Evolutionary conservation across 805 yeast genomes (phyloP).

Genomic region (Kodamaea kaohsiungensis): DNA sequence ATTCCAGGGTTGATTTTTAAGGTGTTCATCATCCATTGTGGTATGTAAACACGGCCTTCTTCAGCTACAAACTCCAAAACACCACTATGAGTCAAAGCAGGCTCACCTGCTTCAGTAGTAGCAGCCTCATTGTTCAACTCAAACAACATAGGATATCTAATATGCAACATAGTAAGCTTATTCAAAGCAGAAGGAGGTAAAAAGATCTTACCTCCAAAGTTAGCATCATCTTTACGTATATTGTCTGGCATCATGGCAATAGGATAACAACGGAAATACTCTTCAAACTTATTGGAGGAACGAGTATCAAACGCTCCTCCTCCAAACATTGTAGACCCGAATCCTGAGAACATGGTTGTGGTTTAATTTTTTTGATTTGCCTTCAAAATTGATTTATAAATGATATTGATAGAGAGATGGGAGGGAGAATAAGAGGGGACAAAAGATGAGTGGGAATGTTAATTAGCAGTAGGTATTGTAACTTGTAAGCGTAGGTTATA

Average conservation of each 20-base stretch:
- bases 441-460: background rate
- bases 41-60: slow-evolving; percentile 92
- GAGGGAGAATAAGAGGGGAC: too few species aligned
- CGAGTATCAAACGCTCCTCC: slow-evolving; percentile 31
- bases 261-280: slow-evolving; percentile 90
- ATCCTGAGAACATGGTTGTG: slow-evolving; percentile 40
- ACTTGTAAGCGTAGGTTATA: too few species aligned
- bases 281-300: slow-evolving; percentile 60
- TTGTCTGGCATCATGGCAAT: slow-evolving; percentile 84
- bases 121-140: slow-evolving; percentile 69
- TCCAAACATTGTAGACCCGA: slow-evolving; percentile 41
- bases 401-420: background rate
- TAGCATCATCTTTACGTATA: slow-evolving; percentile 71
- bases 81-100: slow-evolving; percentile 75
- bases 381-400: background rate
- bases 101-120: slow-evolving; percentile 19
- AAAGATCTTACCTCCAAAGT: slow-evolving; percentile 94
- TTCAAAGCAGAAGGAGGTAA: slow-evolving; percentile 91
- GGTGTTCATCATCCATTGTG: slow-evolving; percentile 95
- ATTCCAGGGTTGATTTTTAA: slow-evolving; percentile 74
- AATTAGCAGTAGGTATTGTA: too few species aligned
- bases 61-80: slow-evolving; percentile 96
- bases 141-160: slow-evolving; percentile 95
- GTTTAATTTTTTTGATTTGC: background rate
- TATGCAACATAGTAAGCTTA: slow-evolving; percentile 85